These are phyloP conservation scores for Diplotaxis tenuifolia DNA, from an alignment of 345 rosid species.

Conservation along the genomic window DNA sequence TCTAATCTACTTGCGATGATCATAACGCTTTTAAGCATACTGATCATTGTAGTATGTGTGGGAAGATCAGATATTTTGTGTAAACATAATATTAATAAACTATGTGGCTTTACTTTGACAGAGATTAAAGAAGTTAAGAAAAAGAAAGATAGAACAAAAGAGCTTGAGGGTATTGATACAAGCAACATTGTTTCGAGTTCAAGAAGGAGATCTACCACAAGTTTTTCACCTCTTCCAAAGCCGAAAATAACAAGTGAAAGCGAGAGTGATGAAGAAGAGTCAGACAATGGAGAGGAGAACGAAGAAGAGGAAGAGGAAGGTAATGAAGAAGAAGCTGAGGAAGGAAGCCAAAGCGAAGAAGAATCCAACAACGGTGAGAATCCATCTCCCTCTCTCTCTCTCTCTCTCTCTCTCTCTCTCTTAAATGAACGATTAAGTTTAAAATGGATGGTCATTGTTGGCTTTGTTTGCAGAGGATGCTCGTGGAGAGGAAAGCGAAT, in stretches of 20 bases:
- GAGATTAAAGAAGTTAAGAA: constrained; percentile 85
- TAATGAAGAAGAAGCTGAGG: constrained; percentile 10
- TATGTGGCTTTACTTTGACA: constrained; percentile 33
- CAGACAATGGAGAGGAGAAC: constrained; percentile 18
- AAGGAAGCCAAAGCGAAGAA: constrained; percentile 19
- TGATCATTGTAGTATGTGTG: not conserved
- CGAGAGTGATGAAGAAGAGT: constrained; percentile 44
- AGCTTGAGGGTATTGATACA: constrained; percentile 86
- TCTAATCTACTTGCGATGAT: not conserved
- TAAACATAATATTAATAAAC: not conserved
- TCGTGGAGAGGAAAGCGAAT: constrained; percentile 30
- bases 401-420: not conserved
- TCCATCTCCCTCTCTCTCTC: constrained; percentile 1
- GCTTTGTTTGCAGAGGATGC: constrained; percentile 29
- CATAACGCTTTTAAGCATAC: not conserved
- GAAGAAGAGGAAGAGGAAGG: constrained; percentile 22
- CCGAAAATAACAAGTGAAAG: constrained; percentile 58
- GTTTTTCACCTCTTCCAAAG: constrained; percentile 68
- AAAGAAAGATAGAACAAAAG: constrained; percentile 66
- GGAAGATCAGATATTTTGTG: not conserved
- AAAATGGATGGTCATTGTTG: constrained; percentile 10
- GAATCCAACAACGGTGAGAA: constrained; percentile 29
- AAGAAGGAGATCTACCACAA: constrained; percentile 69
- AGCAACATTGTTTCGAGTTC: constrained; percentile 80
- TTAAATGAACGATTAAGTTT: not conserved